Evolutionary conservation across 2,329 filamentous ascomycete genomes (phyloP).

Genomic region (Zalaria obscura): DNA sequence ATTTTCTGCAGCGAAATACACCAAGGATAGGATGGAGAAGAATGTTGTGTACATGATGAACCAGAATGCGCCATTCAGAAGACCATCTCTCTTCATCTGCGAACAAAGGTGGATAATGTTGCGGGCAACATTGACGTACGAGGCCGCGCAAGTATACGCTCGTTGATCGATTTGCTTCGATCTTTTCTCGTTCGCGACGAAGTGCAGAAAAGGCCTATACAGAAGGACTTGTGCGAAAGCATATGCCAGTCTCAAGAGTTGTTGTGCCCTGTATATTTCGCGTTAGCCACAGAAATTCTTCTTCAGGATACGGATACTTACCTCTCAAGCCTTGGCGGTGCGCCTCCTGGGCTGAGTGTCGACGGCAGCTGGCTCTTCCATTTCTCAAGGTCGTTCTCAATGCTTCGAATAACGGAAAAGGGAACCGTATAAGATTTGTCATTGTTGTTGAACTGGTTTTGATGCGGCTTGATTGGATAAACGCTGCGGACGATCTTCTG

Average conservation of each 20-base stretch:
- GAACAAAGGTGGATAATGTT: conserved; percentile 70
- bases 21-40: conserved; percentile 63
- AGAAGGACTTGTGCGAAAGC: conserved; percentile 72
- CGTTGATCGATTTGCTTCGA: conserved; percentile 51
- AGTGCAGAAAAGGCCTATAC: conserved; percentile 73
- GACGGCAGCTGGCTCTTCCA: conserved; percentile 58
- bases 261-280: conserved; percentile 41
- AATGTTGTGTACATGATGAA: conserved; percentile 76
- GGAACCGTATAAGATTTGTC: conserved; percentile 47
- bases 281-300: conserved; percentile 2
- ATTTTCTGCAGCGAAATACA: conserved; percentile 72
- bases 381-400: conserved; percentile 46
- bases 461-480: conserved; percentile 44
- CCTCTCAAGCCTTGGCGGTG: conserved; percentile 61
- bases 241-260: conserved; percentile 64
- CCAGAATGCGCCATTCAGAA: conserved; percentile 74
- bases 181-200: conserved; percentile 48
- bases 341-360: conserved; percentile 68
- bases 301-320: conserved; percentile 27
- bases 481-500: conserved; percentile 49
- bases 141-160: conserved; percentile 61
- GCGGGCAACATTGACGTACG: conserved; percentile 50
- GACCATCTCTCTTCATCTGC: conserved; percentile 60
- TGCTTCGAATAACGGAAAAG: conserved; percentile 49
- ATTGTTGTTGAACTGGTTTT: conserved; percentile 17